Percentiles rank a stretch among this genome's conserved stretches.
Evolutionary conservation across 2,329 filamentous ascomycete species (phyloP).

Genomic region (Talaromyces verruculosus): DNA sequence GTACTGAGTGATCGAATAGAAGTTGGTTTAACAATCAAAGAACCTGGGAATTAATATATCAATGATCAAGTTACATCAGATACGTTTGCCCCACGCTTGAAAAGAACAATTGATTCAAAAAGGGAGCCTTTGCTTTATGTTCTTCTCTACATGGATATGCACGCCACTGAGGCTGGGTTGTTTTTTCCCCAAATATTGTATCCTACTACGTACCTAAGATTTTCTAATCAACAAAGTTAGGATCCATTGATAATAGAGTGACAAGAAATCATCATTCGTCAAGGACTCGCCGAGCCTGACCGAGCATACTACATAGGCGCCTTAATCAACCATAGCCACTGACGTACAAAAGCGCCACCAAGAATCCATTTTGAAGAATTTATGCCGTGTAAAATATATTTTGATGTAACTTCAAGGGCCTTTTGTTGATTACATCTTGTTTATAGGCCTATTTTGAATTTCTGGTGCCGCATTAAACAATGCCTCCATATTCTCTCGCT

Average conservation of each 20-base stretch:
- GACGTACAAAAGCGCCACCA: not conserved
- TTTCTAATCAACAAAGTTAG: not conserved
- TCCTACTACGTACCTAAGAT: not conserved
- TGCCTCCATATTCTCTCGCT: not conserved
- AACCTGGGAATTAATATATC: not conserved
- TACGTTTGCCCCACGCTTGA: not conserved
- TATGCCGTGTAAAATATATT: not conserved
- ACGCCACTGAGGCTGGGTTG: not conserved
- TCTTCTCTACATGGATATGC: not conserved
- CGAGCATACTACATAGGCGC: not conserved
- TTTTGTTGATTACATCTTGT: not conserved
- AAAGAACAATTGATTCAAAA: not conserved
- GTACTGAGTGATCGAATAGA: not conserved
- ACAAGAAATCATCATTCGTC: not conserved
- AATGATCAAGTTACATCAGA: not conserved
- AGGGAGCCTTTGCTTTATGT: not conserved
- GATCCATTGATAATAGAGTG: not conserved
- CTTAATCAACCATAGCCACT: conserved; percentile 1
- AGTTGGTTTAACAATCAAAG: not conserved
- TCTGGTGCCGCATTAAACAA: not conserved
- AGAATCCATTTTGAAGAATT: not conserved
- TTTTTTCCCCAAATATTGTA: not conserved
- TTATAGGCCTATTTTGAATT: not conserved
- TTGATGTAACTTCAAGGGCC: not conserved
- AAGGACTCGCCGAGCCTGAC: not conserved